Evolutionary conservation across 169 alveolate genomes (phyloP).

Genomic region (Condylostoma magnum): DNA sequence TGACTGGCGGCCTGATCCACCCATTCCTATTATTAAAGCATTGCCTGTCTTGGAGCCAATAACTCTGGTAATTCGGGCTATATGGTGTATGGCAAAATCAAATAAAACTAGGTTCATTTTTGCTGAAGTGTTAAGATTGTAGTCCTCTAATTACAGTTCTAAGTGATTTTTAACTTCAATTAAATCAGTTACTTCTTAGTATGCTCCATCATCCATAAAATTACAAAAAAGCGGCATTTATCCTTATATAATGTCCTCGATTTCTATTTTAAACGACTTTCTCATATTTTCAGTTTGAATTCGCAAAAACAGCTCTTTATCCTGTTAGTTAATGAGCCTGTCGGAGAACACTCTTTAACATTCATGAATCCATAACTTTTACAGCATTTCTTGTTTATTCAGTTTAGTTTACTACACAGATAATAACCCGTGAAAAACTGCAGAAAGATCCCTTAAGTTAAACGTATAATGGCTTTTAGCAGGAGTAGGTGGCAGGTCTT

Average conservation of each 20-base stretch:
- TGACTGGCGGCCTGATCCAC: slow-evolving; percentile 81
- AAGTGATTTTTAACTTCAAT: slow-evolving; percentile 54
- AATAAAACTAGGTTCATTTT: slow-evolving; percentile 75
- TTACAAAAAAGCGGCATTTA: slow-evolving; percentile 52
- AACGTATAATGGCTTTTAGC: slow-evolving; percentile 50
- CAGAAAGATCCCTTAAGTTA: slow-evolving; percentile 75
- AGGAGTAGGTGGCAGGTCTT: slow-evolving; percentile 26
- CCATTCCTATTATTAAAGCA: slow-evolving; percentile 78
- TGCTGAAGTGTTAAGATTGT: slow-evolving; percentile 60
- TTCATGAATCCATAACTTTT: slow-evolving; percentile 82
- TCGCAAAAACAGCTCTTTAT: slow-evolving; percentile 56
- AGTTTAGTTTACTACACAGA: slow-evolving; percentile 51
- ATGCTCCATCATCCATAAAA: slow-evolving; percentile 65
- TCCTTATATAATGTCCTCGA: slow-evolving; percentile 45
- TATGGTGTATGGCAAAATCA: slow-evolving; percentile 74
- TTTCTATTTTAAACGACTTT: slow-evolving; percentile 62
- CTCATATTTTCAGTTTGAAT: slow-evolving; percentile 54
- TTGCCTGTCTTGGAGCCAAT: slow-evolving; percentile 71
- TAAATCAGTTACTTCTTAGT: slow-evolving; percentile 69
- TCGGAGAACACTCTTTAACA: slow-evolving; percentile 78
- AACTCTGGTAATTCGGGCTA: slow-evolving; percentile 69
- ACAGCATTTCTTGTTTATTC: slow-evolving; percentile 45
- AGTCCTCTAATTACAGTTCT: slow-evolving; percentile 60
- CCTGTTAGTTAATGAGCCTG: slow-evolving; percentile 65
- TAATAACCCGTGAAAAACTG: slow-evolving; percentile 77